A percentile compares a stretch with the other conserved stretches of the same genome.
Evolutionary conservation across 2,329 filamentous ascomycete species (phyloP).

Genomic region (Colletotrichum sublineola): DNA sequence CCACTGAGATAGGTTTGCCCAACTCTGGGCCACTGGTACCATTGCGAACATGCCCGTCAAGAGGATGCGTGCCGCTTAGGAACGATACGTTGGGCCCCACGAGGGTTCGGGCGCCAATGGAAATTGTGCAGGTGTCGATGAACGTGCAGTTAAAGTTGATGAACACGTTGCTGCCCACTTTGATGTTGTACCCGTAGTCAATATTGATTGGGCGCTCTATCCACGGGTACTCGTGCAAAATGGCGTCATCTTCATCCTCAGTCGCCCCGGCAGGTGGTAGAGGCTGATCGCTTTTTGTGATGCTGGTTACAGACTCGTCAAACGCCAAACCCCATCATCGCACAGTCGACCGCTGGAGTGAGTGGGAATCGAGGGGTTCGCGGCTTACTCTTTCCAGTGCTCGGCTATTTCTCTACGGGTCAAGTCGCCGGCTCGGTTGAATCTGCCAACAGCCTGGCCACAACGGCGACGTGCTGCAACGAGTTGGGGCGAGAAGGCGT

Average conservation of each 20-base stretch:
- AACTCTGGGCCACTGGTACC: conserved; percentile 80
- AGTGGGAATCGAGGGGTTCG: not conserved
- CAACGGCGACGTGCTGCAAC: not conserved
- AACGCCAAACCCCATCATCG: not conserved
- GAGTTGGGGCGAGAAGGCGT: not conserved
- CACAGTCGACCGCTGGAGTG: not conserved
- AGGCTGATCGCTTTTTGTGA: conserved; percentile 71
- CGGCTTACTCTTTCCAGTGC: not conserved
- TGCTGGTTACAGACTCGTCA: conserved; percentile 56
- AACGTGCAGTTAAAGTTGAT: conserved; percentile 81
- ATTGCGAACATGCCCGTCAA: conserved; percentile 80
- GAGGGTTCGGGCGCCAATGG: conserved; percentile 81
- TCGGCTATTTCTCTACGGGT: not conserved
- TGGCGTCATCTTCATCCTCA: conserved; percentile 72
- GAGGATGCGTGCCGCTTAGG: conserved; percentile 80
- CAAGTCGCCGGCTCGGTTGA: not conserved
- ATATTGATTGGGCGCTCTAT: conserved; percentile 77
- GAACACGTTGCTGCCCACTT: conserved; percentile 69
- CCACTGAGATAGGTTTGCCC: conserved; percentile 80
- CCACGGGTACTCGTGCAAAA: conserved; percentile 75
- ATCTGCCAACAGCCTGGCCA: not conserved
- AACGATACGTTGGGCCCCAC: conserved; percentile 83
- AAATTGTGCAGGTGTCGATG: conserved; percentile 81
- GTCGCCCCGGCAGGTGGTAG: conserved; percentile 71
- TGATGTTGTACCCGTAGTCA: conserved; percentile 84